phyloP scores from a whole-genome alignment of 305 asterid species.

The Andrographis paniculata region DNA sequence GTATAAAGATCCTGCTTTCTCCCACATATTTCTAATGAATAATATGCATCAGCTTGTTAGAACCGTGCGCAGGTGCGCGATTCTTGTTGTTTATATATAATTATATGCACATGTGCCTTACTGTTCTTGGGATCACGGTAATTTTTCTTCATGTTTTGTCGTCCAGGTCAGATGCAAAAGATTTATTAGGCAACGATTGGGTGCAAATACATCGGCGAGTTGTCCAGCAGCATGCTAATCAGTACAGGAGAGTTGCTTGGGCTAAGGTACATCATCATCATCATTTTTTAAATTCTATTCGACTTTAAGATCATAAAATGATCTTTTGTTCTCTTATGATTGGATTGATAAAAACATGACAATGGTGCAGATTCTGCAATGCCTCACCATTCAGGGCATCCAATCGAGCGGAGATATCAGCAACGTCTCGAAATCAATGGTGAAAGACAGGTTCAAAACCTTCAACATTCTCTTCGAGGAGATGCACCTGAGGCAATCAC shows the following conservation, averaged over 20 bases:
- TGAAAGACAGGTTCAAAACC: constrained; percentile 83
- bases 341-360: too few species aligned
- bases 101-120: neutral
- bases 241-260: constrained; percentile 94
- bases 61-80: constrained; percentile 78
- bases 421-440: constrained; percentile 60
- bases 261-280: constrained; percentile 66
- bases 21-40: constrained; percentile 89
- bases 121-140: neutral
- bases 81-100: neutral
- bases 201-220: constrained; percentile 92
- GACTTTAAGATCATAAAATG: too few species aligned
- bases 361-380: constrained; percentile 80
- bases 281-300: too few species aligned
- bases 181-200: constrained; percentile 93
- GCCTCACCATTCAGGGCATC: constrained; percentile 67
- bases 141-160: constrained; percentile 2
- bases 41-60: constrained; percentile 89
- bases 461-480: constrained; percentile 84
- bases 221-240: constrained; percentile 97
- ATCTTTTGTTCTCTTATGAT: too few species aligned
- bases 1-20: constrained; percentile 82
- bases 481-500: constrained; percentile 94
- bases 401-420: constrained; percentile 29
- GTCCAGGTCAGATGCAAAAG: constrained; percentile 88